phyloP scores from a whole-genome alignment of 2,329 filamentous ascomycete genomes.

The Lasiodiplodia sp. region DNA sequence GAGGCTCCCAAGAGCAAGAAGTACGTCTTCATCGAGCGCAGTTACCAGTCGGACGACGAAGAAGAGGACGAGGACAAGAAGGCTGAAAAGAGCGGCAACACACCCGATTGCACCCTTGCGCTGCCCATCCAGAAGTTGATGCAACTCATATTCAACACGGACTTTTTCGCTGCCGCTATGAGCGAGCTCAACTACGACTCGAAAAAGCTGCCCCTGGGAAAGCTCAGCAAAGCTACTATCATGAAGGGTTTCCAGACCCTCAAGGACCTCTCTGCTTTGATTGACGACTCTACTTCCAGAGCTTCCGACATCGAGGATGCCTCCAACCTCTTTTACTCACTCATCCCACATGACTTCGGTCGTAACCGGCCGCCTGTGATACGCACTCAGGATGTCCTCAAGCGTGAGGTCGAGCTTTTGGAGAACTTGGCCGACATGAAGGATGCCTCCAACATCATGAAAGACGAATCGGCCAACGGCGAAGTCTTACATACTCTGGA shows the following conservation, averaged over 20 bases:
- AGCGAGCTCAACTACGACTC: slow-evolving; percentile 72
- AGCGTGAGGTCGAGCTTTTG: slow-evolving; percentile 79
- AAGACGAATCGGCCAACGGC: slow-evolving; percentile 60
- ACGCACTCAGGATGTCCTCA: slow-evolving; percentile 62
- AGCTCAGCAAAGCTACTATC: slow-evolving; percentile 81
- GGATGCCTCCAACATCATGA: slow-evolving; percentile 79
- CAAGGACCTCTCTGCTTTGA: slow-evolving; percentile 74
- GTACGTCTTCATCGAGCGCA: slow-evolving; percentile 82
- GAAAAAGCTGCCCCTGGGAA: slow-evolving; percentile 82
- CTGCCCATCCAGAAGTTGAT: slow-evolving; percentile 72
- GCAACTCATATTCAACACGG: slow-evolving; percentile 82
- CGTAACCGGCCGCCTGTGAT: slow-evolving; percentile 77
- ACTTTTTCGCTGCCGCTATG: slow-evolving; percentile 74
- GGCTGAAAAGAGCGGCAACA: slow-evolving; percentile 31
- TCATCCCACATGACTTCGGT: slow-evolving; percentile 84
- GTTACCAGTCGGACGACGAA: slow-evolving; percentile 74
- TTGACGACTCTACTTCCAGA: slow-evolving; percentile 63
- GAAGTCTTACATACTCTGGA: slow-evolving; percentile 70
- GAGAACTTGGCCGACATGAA: slow-evolving; percentile 88
- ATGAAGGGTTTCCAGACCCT: slow-evolving; percentile 76
- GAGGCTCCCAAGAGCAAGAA: slow-evolving; percentile 66
- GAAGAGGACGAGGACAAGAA: slow-evolving; percentile 57
- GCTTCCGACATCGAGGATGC: slow-evolving; percentile 63
- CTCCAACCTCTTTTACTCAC: slow-evolving; percentile 80
- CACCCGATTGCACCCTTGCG: slow-evolving; percentile 51